Conservation (phyloP, 495 filamentous ascomycete genomes). For the Daldinia decipiens region DNA sequence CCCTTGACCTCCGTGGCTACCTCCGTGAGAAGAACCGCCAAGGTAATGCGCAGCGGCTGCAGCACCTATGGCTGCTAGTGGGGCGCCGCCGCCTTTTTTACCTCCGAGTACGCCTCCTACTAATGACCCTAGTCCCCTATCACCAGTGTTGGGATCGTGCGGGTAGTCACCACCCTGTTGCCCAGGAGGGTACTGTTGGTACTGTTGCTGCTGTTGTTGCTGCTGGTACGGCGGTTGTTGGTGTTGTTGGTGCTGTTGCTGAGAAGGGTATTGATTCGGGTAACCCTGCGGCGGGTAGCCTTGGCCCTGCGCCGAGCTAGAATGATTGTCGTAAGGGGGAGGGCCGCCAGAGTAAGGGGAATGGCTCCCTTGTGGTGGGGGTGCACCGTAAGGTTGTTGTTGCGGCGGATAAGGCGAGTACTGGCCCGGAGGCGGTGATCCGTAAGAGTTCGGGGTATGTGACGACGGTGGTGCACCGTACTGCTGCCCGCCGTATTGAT, state of each 20-base stretch:
- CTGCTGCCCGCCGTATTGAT: constrained; percentile 27
- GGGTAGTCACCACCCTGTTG: constrained; percentile 28
- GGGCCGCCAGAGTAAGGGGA: constrained; percentile 42
- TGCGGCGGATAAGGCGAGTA: constrained; percentile 42
- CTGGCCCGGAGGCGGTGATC: constrained; percentile 39
- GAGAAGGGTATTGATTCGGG: constrained; percentile 35
- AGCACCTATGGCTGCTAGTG: constrained; percentile 35
- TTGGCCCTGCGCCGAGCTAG: constrained; percentile 35
- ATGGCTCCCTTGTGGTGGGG: constrained; percentile 30
- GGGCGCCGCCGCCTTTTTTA: constrained; percentile 23
- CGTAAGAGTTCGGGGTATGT: constrained; percentile 43
- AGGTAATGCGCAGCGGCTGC: constrained; percentile 39
- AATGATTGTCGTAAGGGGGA: constrained; percentile 32
- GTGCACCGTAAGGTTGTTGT: constrained; percentile 37
- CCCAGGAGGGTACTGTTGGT: constrained; percentile 30
- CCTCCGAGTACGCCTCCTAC: constrained; percentile 31
- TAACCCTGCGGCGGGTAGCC: constrained; percentile 44
- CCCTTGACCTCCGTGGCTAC: neutral
- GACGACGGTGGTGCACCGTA: constrained; percentile 36
- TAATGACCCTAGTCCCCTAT: constrained; percentile 43
- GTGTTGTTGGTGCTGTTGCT: constrained; percentile 35
- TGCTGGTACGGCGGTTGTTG: constrained; percentile 9
- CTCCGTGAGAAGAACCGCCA: constrained; percentile 16
- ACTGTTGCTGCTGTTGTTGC: constrained; percentile 29
- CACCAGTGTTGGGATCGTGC: constrained; percentile 22